A percentile compares a stretch with the other conserved stretches of the same genome.
phyloP scores from a whole-genome alignment of 164 flowering plant species.

The Amborella trichopoda region DNA sequence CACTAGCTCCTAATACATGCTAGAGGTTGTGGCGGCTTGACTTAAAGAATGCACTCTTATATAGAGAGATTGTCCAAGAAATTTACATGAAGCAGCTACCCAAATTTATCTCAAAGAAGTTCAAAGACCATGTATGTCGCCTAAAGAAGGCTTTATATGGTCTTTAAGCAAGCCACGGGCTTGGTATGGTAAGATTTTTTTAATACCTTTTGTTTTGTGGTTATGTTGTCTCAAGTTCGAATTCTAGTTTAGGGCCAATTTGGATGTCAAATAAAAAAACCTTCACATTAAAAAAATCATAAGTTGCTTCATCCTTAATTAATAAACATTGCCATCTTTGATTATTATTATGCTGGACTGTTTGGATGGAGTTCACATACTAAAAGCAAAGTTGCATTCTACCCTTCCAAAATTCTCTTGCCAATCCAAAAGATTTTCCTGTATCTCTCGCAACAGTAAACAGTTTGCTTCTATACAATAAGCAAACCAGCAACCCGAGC shows the following conservation, averaged over 20 bases:
- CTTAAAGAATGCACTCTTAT: constrained; percentile 14
- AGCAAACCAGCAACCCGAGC: too few relatives aligned
- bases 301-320: too few relatives aligned
- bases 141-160: constrained; percentile 10
- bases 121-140: constrained; percentile 3
- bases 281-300: too few relatives aligned
- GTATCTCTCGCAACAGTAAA: too few relatives aligned
- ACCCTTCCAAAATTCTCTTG: too few relatives aligned
- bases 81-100: constrained; percentile 7
- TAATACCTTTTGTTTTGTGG: constrained; percentile 10
- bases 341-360: too few relatives aligned
- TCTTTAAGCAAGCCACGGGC: constrained; percentile 7
- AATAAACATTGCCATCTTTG: background rate
- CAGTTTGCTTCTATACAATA: too few relatives aligned
- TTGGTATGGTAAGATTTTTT: constrained; percentile 3
- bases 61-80: constrained; percentile 11
- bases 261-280: too few relatives aligned
- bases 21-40: constrained; percentile 14
- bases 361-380: too few relatives aligned
- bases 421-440: too few relatives aligned
- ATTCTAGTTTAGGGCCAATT: constrained; percentile 8
- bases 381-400: too few relatives aligned
- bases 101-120: constrained; percentile 1
- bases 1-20: constrained; percentile 7
- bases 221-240: background rate